Evolutionary conservation across 2,329 filamentous ascomycete species (phyloP).

Genomic region (Trichoderma sp.): DNA sequence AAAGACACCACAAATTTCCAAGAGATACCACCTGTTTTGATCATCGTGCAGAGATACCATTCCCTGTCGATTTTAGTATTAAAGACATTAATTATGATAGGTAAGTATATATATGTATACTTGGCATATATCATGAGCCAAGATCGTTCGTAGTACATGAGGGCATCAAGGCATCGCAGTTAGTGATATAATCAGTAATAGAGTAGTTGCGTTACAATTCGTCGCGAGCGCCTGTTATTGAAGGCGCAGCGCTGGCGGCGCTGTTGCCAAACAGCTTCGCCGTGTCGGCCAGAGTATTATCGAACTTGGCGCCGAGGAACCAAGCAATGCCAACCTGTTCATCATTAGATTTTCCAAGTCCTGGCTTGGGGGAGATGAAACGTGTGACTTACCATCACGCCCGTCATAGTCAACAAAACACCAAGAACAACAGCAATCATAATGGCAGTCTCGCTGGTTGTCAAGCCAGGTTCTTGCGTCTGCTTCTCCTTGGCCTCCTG

Average conservation of each 20-base stretch:
- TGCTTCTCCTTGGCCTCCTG: slow-evolving; percentile 37
- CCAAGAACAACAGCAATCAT: slow-evolving; percentile 64
- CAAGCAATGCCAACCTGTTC: slow-evolving; percentile 72
- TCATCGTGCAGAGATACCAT: not conserved
- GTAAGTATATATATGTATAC: slow-evolving; percentile 13
- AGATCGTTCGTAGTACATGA: slow-evolving; percentile 11
- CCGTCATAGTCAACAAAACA: slow-evolving; percentile 69
- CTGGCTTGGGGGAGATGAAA: not conserved
- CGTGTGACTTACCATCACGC: slow-evolving; percentile 66
- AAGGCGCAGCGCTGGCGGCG: slow-evolving; percentile 24
- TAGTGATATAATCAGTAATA: slow-evolving; percentile 10
- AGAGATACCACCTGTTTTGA: not conserved
- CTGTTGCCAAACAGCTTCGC: slow-evolving; percentile 1
- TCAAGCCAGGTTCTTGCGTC: slow-evolving; percentile 44
- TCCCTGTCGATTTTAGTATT: slow-evolving; percentile 2
- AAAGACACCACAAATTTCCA: not conserved
- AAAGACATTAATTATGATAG: slow-evolving; percentile 15
- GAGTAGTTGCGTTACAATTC: slow-evolving; percentile 33
- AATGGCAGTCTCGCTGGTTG: slow-evolving; percentile 60
- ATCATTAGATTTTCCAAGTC: not conserved
- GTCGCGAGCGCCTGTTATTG: slow-evolving; percentile 32
- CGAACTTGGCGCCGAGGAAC: slow-evolving; percentile 78
- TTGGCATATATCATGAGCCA: slow-evolving; percentile 18
- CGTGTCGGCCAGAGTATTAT: slow-evolving; percentile 37
- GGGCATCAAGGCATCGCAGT: slow-evolving; percentile 12